A percentile compares a stretch with the other conserved stretches of the same genome.
phyloP scores from a whole-genome alignment of 106 monocot species.

The Acorus calamus region DNA sequence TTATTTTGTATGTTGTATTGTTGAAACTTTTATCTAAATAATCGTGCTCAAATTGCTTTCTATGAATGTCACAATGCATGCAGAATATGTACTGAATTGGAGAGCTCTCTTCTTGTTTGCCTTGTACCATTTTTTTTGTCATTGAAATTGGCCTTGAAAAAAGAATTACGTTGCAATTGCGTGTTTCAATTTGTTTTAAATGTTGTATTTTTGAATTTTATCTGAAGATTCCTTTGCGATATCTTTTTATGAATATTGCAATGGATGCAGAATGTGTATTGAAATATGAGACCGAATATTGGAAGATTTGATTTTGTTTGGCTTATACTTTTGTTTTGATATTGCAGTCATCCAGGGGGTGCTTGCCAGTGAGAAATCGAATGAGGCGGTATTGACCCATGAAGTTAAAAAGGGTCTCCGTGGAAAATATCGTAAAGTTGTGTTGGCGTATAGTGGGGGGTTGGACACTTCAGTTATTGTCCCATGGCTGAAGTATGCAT shows the following conservation, averaged over 20 bases:
- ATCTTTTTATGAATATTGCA: too few species aligned
- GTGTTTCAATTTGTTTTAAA: too few species aligned
- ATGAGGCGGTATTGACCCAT: slow-evolving; percentile 3
- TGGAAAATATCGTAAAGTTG: slow-evolving; percentile 87
- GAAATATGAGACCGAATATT: neutral
- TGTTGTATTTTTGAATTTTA: too few species aligned
- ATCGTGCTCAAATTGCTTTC: too few species aligned
- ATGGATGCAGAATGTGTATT: neutral
- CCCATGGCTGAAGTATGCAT: slow-evolving; percentile 77
- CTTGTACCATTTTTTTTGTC: too few species aligned
- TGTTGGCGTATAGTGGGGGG: slow-evolving; percentile 96
- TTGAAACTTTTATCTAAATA: too few species aligned
- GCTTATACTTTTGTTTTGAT: neutral
- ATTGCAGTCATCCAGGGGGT: neutral
- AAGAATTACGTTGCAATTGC: too few species aligned
- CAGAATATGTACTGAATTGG: too few species aligned
- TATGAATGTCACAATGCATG: too few species aligned
- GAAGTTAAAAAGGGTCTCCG: slow-evolving; percentile 26
- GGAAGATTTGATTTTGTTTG: neutral
- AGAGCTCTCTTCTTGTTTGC: too few species aligned
- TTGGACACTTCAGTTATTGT: slow-evolving; percentile 98
- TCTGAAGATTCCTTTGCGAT: too few species aligned
- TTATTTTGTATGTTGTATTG: neutral
- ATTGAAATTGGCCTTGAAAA: too few species aligned
- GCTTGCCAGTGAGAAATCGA: neutral